Base-by-base conservation (phyloP, 371 early-diverging fungal species). In the Apophysomyces elegans region DNA sequence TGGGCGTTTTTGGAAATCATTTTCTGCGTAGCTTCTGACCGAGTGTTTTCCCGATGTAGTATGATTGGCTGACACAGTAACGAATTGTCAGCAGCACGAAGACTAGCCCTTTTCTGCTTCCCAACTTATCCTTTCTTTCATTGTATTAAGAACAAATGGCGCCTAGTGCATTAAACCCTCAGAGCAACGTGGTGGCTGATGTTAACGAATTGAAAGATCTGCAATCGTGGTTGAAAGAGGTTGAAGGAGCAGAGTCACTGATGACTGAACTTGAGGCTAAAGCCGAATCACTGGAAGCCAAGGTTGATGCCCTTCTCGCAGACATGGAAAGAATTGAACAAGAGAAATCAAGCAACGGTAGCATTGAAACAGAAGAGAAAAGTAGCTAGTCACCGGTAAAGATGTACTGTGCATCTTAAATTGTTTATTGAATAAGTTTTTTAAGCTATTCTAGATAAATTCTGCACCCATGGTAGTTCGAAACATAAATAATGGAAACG, bases 201-300 rank as follows among this genome's bases (percentile, higher is more conserved):
- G 63, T 35, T 14, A 56, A 63, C 57, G 56, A 11, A 54, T 46
- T 26, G 62, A 59, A 64, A 39, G 76, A 80, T 41, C 58, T 73
- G 58, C 73, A 76, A 35, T 72, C 67, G 44, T 78, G 78, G 81
- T 58, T 81, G 13, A 81, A 78, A 36, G 81, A 81, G 65, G 68
- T 73, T 3, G 76, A 78, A 62, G 69, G 64, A 39, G 78, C 81
- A 0, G 81, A 81, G 63, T 54, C 67, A 9, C 61, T 81, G 1
- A 81, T 81, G 81, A 72, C 60, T 38, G 64, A 76, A 60, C 65
- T 81, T 9, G 81, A 81, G 68, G 62, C 76, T 9, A 72, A 74
- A 58, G 71, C 81, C 1, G 77, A 73, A 47, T 58, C 26, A 1
- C 67, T 81, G 37, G 66, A 78, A 56, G 70, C 73, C 59, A 81